Evolutionary conservation across 441 rosid genomes (phyloP).

Genomic region (Euphorbia schlechtendalii): DNA sequence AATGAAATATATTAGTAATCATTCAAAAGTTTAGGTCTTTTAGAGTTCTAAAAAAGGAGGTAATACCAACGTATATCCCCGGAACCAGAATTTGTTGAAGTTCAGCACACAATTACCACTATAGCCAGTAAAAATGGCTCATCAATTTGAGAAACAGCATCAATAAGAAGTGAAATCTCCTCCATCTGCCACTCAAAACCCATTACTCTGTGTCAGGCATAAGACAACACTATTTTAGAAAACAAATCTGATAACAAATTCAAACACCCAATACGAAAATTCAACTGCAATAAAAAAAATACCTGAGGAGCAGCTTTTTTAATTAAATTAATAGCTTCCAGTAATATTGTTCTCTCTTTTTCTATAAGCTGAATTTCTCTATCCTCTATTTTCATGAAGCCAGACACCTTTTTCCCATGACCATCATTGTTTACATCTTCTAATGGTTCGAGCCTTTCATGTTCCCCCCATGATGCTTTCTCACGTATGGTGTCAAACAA

Average conservation of each 20-base stretch:
- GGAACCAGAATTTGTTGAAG: slow-evolving; percentile 96
- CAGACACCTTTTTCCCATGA: slow-evolving; percentile 29
- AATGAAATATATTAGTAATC: slow-evolving; percentile 1
- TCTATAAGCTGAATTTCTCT: slow-evolving; percentile 61
- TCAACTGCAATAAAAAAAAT: slow-evolving; percentile 31
- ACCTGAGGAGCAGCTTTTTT: slow-evolving; percentile 93
- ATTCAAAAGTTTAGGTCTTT: slow-evolving; percentile 22
- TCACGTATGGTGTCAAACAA: slow-evolving; percentile 31
- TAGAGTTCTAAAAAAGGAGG: slow-evolving; percentile 13
- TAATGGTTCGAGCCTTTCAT: slow-evolving; percentile 16
- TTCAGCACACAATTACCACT: slow-evolving; percentile 99
- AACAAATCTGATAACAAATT: slow-evolving; percentile 30
- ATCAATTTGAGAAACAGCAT: slow-evolving; percentile 84
- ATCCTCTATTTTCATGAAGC: slow-evolving; percentile 61
- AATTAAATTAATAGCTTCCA: slow-evolving; percentile 54
- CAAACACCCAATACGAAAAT: slow-evolving; percentile 39
- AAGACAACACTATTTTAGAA: slow-evolving; percentile 14
- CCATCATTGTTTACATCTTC: slow-evolving; percentile 23
- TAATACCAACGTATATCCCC: slow-evolving; percentile 54
- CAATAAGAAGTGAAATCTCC: slow-evolving; percentile 87
- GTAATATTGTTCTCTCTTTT: slow-evolving; percentile 57
- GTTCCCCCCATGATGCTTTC: slow-evolving; percentile 25
- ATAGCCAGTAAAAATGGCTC: slow-evolving; percentile 95
- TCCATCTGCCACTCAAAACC: slow-evolving; percentile 62
- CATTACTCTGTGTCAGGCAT: slow-evolving; percentile 31